Conservation (phyloP, 768 basidiomycete genomes). For the Collybia nuda region DNA sequence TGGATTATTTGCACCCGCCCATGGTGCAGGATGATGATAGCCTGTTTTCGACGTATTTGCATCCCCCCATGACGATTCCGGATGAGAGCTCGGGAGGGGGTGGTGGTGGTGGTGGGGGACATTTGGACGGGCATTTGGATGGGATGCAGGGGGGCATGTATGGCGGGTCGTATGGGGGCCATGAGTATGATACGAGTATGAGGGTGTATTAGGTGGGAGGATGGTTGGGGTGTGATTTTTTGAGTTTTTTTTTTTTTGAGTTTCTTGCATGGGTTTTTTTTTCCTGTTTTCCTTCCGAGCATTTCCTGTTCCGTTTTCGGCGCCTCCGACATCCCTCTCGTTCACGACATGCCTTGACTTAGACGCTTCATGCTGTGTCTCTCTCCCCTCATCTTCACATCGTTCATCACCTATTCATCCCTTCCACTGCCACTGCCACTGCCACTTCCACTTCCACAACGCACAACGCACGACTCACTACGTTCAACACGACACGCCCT, state of each 20-base stretch:
- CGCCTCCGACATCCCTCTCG: neutral
- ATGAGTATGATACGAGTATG: conserved; percentile 22
- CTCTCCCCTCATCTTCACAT: too few species aligned
- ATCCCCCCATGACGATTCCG: conserved; percentile 43
- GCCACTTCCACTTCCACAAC: too few species aligned
- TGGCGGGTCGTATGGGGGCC: neutral
- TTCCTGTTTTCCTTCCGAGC: neutral
- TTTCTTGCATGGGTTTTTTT: neutral
- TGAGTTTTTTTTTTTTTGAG: neutral
- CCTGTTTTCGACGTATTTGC: conserved; percentile 48
- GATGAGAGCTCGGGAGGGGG: conserved; percentile 23
- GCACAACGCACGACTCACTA: too few species aligned
- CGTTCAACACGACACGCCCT: too few species aligned
- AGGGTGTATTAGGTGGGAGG: conserved; percentile 12
- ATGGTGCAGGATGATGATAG: conserved; percentile 65
- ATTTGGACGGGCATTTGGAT: too few species aligned
- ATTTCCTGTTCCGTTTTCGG: neutral
- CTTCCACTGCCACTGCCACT: too few species aligned
- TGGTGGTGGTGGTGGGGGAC: conserved; percentile 16
- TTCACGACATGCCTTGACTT: conserved; percentile 4
- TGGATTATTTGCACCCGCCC: conserved; percentile 73
- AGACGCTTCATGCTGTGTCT: neutral
- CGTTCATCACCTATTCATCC: too few species aligned
- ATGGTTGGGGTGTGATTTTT: neutral
- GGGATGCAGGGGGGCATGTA: conserved; percentile 23